Conservation (phyloP, 2,329 filamentous ascomycete genomes). For the Chaetothyriales sp. region DNA sequence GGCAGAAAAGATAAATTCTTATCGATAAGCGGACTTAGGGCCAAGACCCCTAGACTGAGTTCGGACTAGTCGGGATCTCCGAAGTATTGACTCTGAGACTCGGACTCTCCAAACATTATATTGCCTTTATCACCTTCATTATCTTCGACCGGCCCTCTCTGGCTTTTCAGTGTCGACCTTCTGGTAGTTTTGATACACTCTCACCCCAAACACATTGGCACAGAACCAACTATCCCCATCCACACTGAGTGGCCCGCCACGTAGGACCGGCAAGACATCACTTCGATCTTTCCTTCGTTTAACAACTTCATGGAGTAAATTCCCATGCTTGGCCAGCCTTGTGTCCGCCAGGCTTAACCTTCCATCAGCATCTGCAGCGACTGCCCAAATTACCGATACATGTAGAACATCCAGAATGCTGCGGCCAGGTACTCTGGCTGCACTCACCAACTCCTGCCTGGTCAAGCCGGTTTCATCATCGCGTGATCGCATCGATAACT, state of each 20-base stretch:
- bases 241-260: slow-evolving; percentile 5
- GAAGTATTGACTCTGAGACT: no score
- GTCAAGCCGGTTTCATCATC: neutral
- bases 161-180: neutral
- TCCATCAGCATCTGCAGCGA: slow-evolving; percentile 3
- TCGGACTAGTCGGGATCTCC: neutral
- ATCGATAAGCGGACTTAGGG: neutral
- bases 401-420: slow-evolving; percentile 1
- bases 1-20: neutral
- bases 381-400: slow-evolving; percentile 3
- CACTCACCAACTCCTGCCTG: neutral
- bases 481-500: neutral
- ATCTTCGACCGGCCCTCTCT: neutral
- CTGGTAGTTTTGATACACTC: slow-evolving; percentile 4
- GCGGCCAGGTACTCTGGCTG: neutral
- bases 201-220: slow-evolving; percentile 4
- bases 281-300: slow-evolving; percentile 2
- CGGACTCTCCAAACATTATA: neutral
- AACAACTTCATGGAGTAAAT: slow-evolving; percentile 4
- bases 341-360: slow-evolving; percentile 2
- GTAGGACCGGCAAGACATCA: slow-evolving; percentile 2
- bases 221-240: slow-evolving; percentile 4
- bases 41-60: neutral
- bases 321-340: slow-evolving; percentile 1
- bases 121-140: neutral